Evolutionary conservation across 768 basidiomycete genomes (phyloP), one percentile per base, ranked within the genome.

Genomic region (Rhodosporidiobolus sp.): DNA sequence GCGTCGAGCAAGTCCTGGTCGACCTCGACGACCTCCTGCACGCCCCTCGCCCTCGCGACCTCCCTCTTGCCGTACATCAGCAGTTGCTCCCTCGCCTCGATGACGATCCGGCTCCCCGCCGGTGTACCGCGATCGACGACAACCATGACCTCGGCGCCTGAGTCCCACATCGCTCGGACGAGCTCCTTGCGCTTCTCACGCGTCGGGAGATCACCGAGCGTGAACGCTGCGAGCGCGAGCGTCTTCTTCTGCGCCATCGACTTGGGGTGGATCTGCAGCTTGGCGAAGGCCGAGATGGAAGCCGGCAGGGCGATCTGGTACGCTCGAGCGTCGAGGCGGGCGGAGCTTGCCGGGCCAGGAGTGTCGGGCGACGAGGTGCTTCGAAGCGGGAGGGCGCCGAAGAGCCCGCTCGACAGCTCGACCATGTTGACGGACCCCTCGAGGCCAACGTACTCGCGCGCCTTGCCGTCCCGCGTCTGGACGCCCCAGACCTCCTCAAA

Each of bases 131-230:
- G 89, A 80, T 99, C 96, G 70, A 97, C 88, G 55, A 99, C 83
- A 64, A 94, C 91, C 59, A 96, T 87, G 32, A 87, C 86, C 78
- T 90, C 87, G 30, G 93, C 93, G 55, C 91, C 92, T 77, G 91
- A 92, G 57, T 90, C 86, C 94, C 94, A 97, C 85, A 97, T 90
- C 77, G 91, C 87, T 78, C 88, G 87, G 35, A 94, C 84, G 56
- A 92, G 78, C 4, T 84, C 82, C 81, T 87, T 89, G 70, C 89
- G 85, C 16, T 87, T 85, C 26, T 87, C 76, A 52, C 86, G 80
- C 4, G 85, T 87, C 9, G 87, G 82, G 26, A 93, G 82, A 28
- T 90, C 86, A n/a, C 90, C 88, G 3, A 99, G 82, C 79, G 88
- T 84, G 82, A 96, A 98, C 1, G 94, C 90, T 26, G 91, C 92